Evolutionary conservation across 2,329 filamentous ascomycete species (phyloP), one percentile per base, ranked within the genome.

Genomic region (Daldinia eschscholtzii): DNA sequence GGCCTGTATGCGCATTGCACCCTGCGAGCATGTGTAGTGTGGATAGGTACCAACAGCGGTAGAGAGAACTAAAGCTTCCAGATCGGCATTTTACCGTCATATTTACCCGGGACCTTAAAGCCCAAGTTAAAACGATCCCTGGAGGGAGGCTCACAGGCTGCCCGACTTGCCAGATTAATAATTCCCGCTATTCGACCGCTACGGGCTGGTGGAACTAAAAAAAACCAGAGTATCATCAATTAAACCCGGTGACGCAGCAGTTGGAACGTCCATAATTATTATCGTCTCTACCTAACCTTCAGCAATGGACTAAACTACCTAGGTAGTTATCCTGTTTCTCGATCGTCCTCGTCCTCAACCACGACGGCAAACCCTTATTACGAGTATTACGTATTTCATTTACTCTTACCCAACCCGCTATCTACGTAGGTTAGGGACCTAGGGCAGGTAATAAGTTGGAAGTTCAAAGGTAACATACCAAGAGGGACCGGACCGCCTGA

Each of bases 41-140:
- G 28, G 30, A 30, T 61, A 48, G 30, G 37, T 61, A 48, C 52
- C 42, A 26, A 64, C 39, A 55, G 56, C 62, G 33, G 48, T 23
- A 57, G 4, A 63, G 35, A 39, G 35, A 15, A 39, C 35, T 39
- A 15, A 12, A 39, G 42, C 26, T 56, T 60, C 60, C 60, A 28
- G 26, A 48, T 30, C 48, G 30, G 23, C 35, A 61, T 44, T 50
- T 48, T 57, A 30, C 56, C 55, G 28, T 15, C 20, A 37, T 35
- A 26, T 55, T 55, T 55, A 55, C 52, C 52, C 52, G 52, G n/a
- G 30, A 23, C 20, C 33, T 35, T 37, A n/a, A 23, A 37, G 33
- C 33, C 35, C 52, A 37, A 55, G 33, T 55, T 35, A 37, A 35
- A 37, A 52, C 46, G 20, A 15, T 48, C 26, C 46, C 26, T 9